Evolutionary conservation across 441 rosid genomes (phyloP), one percentile per base, ranked within the genome.

Genomic region (Eruca vesicaria): DNA sequence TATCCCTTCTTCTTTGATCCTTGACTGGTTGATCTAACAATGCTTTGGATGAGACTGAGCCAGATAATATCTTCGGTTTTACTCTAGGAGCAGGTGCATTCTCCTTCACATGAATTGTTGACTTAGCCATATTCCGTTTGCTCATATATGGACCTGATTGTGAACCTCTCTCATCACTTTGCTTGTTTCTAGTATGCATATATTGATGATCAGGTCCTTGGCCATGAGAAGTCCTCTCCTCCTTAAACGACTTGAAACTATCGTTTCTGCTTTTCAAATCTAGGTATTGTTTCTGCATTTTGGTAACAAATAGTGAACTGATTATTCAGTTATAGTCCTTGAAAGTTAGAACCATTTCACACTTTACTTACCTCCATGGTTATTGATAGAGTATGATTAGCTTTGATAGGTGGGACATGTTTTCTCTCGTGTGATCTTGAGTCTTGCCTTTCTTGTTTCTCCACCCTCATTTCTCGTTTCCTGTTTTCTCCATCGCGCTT

Each of bases 61-160:
- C 85, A 2, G 91, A 86, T 14, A 88, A 68, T 29, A 84, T 78
- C 10, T 87, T 86, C 0, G 81, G 68, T 69, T 86, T 84, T 73
- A 80, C 66, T 78, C 84, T 82, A 71, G 80, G 19, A 45, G 53
- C 80, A 77, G 66, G 81, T 38, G 64, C 82, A 20, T 68, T 75
- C 63, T 86, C 90, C 45, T 83, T 86, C 16, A 83, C 85, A 33
- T 77, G 19, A 32, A 26, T 33, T 77, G 82, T 87, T 43, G 82
- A 73, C 82, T 77, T 82, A 63, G 83, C 78, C 31, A 63, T 62
- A 5, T 74, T 45, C 18, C 84, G 83, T 11, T 74, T 73, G 67
- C 66, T 86, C 63, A 83, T 85, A 75, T 88, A 60, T 10, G 99
- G 97, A 60, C 98, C 99, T 5, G 99, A 91, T 73, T 83, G 79